A percentile compares a stretch with the other conserved stretches of the same genome.
phyloP scores from a whole-genome alignment of 139 green algal genomes.

The Auxenochlorella pyrenoidosa region DNA sequence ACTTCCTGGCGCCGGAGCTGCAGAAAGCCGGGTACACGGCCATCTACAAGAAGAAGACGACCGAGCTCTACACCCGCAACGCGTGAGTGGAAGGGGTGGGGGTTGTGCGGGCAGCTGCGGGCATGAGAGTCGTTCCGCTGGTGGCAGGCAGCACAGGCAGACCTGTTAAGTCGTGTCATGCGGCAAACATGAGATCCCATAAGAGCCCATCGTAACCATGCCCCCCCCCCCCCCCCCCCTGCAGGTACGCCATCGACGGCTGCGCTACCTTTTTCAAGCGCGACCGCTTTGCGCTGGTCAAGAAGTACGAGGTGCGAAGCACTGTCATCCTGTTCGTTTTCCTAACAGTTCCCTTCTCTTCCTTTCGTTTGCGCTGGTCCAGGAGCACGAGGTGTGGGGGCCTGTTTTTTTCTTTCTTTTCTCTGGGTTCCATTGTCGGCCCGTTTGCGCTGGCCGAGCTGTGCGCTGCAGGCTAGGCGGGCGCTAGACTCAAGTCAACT shows the following conservation, averaged over 20 bases:
- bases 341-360: neutral
- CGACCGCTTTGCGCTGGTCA: constrained; percentile 94
- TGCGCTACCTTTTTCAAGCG: constrained; percentile 97
- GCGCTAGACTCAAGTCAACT: too few relatives aligned
- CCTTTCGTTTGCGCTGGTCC: constrained; percentile 89
- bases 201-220: neutral
- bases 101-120: neutral
- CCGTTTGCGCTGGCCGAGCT: too few relatives aligned
- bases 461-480: too few relatives aligned
- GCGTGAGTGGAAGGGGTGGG: constrained; percentile 38
- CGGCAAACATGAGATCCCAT: too few relatives aligned
- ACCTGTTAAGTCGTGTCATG: too few relatives aligned
- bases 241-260: constrained; percentile 94
- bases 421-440: too few relatives aligned
- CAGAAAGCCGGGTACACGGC: constrained; percentile 89
- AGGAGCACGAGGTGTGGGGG: constrained; percentile 92
- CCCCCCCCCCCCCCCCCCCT: neutral
- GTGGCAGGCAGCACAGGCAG: too few relatives aligned
- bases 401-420: too few relatives aligned
- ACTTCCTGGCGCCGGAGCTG: constrained; percentile 83
- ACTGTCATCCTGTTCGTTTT: too few relatives aligned
- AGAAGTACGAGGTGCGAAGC: constrained; percentile 97
- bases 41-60: constrained; percentile 99
- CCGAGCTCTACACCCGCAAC: constrained; percentile 86
- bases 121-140: too few relatives aligned